Conservation (phyloP, 805 yeast genomes). For the Nematodospora valgi region DNA sequence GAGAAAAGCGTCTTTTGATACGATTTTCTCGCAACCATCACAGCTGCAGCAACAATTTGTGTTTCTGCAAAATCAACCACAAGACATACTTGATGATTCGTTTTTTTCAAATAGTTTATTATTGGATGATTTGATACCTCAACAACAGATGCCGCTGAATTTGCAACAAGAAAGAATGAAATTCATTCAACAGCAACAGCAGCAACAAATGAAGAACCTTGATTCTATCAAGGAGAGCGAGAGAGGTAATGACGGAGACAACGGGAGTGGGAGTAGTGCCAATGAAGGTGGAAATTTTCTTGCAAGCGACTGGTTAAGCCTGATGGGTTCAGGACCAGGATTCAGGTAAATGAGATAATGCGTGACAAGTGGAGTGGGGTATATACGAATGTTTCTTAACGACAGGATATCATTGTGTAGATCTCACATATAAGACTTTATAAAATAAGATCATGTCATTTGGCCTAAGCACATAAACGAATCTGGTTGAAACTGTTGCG, state of each 20-base stretch:
- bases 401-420: too few species aligned
- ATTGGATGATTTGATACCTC: too few species aligned
- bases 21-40: neutral
- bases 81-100: conserved; percentile 1
- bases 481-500: too few species aligned
- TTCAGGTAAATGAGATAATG: too few species aligned
- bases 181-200: conserved; percentile 14
- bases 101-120: conserved; percentile 1
- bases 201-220: conserved; percentile 5
- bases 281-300: conserved; percentile 8
- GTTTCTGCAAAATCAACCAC: conserved; percentile 7
- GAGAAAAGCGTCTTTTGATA: conserved; percentile 1
- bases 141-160: conserved; percentile 15
- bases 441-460: too few species aligned
- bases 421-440: too few species aligned
- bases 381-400: too few species aligned
- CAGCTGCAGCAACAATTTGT: conserved; percentile 5
- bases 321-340: conserved; percentile 33
- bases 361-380: too few species aligned
- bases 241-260: conserved; percentile 6
- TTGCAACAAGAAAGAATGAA: conserved; percentile 17
- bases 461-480: too few species aligned
- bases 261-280: conserved; percentile 7
- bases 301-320: conserved; percentile 27
- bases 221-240: conserved; percentile 4